phyloP scores from a whole-genome alignment of 1,284 basidiomycete genomes.

The Volvariella surrecta region DNA sequence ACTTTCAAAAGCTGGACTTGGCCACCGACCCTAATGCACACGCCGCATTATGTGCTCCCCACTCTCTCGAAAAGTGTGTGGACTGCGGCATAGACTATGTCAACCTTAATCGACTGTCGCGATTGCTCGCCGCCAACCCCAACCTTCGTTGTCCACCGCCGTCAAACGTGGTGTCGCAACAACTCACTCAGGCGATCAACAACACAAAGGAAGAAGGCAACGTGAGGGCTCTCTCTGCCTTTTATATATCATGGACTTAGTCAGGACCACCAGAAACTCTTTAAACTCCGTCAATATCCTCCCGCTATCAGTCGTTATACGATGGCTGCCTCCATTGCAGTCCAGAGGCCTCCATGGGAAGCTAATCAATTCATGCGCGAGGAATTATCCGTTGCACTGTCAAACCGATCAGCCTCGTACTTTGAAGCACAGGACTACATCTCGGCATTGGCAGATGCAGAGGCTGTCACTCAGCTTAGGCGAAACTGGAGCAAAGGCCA shows the following conservation, averaged over 20 bases:
- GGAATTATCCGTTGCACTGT: constrained; percentile 82
- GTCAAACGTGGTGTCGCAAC: constrained; percentile 66
- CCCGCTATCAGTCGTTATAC: constrained; percentile 82
- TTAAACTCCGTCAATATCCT: constrained; percentile 68
- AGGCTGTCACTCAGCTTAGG: constrained; percentile 81
- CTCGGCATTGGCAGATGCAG: constrained; percentile 85
- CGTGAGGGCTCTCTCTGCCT: constrained; percentile 29
- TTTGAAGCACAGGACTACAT: constrained; percentile 72
- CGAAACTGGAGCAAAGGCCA: constrained; percentile 93
- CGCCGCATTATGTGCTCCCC: constrained; percentile 48
- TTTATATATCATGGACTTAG: constrained; percentile 5
- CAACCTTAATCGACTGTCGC: constrained; percentile 64
- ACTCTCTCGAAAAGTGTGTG: constrained; percentile 64
- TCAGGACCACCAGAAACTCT: constrained; percentile 45
- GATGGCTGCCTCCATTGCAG: constrained; percentile 74
- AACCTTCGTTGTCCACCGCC: constrained; percentile 76
- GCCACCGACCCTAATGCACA: constrained; percentile 44
- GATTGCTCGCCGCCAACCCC: constrained; percentile 62
- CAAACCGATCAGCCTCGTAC: constrained; percentile 87
- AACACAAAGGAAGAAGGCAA: constrained; percentile 88
- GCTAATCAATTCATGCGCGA: constrained; percentile 75
- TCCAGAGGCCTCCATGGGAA: constrained; percentile 89
- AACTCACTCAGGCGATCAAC: constrained; percentile 65
- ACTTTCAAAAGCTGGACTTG: constrained; percentile 55
- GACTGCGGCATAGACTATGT: constrained; percentile 66